Conservation (phyloP, 768 basidiomycete species). For the Amanita pallidorosea region DNA sequence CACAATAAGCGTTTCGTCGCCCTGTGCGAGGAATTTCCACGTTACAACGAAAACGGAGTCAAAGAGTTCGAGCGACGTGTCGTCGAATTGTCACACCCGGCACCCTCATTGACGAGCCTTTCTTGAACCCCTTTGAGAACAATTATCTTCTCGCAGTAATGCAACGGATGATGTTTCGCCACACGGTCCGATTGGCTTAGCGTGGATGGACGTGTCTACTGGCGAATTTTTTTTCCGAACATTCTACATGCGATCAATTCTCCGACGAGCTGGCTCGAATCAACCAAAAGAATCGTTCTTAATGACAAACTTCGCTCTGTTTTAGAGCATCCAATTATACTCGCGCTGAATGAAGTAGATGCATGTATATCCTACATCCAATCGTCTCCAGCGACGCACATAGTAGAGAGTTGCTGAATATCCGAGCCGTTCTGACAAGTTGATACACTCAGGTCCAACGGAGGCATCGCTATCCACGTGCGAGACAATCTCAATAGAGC, state of each 20-base stretch:
- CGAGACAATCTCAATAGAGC: not conserved
- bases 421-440: not conserved
- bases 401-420: not conserved
- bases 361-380: constrained; percentile 42
- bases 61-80: constrained; percentile 75
- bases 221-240: constrained; percentile 85
- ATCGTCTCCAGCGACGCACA: not conserved
- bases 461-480: not conserved
- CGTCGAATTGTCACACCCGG: constrained; percentile 87
- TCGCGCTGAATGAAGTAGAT: constrained; percentile 41
- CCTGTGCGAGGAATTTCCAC: constrained; percentile 85
- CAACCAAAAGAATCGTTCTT: constrained; percentile 72
- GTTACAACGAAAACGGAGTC: constrained; percentile 28
- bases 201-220: constrained; percentile 93
- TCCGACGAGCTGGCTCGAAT: constrained; percentile 80
- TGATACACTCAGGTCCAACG: not conserved
- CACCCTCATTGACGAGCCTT: constrained; percentile 87
- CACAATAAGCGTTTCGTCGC: constrained; percentile 80
- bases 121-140: constrained; percentile 77
- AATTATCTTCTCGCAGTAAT: constrained; percentile 78
- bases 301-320: constrained; percentile 24
- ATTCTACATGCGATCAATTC: constrained; percentile 38
- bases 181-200: constrained; percentile 45
- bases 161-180: constrained; percentile 7
- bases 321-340: constrained; percentile 34